A percentile compares a stretch with the other conserved stretches of the same genome.
These are phyloP conservation scores for Populus deltoides DNA, from an alignment of 345 rosid species.

Conservation along the genomic window DNA sequence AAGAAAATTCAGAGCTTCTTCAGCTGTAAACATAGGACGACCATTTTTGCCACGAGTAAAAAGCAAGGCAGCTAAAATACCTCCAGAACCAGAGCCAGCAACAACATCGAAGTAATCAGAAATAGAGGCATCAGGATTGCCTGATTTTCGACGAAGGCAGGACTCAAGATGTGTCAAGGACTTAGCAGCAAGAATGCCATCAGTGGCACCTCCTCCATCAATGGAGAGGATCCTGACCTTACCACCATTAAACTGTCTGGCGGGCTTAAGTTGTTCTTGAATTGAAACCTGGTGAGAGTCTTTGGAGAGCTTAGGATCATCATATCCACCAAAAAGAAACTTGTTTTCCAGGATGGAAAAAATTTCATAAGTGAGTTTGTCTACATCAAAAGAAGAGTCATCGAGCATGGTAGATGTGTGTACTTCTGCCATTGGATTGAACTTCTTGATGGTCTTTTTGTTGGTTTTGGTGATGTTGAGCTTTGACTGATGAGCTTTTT, in stretches of 20 bases:
- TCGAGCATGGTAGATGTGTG: slow-evolving; percentile 10
- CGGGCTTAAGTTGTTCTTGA: slow-evolving; percentile 12
- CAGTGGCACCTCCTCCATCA: slow-evolving; percentile 71
- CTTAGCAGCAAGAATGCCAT: slow-evolving; percentile 68
- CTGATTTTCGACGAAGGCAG: slow-evolving; percentile 59
- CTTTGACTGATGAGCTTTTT: background rate
- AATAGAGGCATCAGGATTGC: slow-evolving; percentile 55
- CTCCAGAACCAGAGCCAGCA: slow-evolving; percentile 82
- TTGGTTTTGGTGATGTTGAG: background rate
- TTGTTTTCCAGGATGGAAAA: slow-evolving; percentile 89
- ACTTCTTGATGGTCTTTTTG: background rate
- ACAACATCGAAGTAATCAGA: slow-evolving; percentile 81
- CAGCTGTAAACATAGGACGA: slow-evolving; percentile 58
- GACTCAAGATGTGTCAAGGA: slow-evolving; percentile 53
- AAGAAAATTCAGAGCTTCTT: slow-evolving; percentile 58
- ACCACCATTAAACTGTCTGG: slow-evolving; percentile 22
- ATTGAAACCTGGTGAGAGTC: slow-evolving; percentile 10
- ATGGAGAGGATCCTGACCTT: slow-evolving; percentile 79
- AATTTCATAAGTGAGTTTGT: slow-evolving; percentile 71
- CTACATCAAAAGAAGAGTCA: slow-evolving; percentile 30
- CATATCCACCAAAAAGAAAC: slow-evolving; percentile 64
- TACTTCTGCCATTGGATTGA: slow-evolving; percentile 20
- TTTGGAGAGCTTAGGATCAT: slow-evolving; percentile 30
- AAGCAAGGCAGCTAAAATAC: slow-evolving; percentile 63
- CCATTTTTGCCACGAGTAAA: slow-evolving; percentile 66